Percentiles rank a stretch among this genome's conserved stretches.
Conservation (phyloP, 2,329 filamentous ascomycete genomes). For the Orbilia javanica region DNA sequence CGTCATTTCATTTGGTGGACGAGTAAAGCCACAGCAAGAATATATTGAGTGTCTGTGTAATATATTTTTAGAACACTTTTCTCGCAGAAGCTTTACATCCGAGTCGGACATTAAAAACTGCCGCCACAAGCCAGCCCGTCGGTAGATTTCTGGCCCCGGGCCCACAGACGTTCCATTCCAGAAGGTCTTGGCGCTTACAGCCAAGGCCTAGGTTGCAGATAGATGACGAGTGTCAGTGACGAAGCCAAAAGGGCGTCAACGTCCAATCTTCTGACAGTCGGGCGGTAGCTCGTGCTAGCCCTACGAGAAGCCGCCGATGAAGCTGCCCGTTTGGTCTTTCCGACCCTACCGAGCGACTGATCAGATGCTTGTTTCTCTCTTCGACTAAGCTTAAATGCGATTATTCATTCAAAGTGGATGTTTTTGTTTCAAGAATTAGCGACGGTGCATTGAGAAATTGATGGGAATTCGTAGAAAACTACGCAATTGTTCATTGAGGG, state of each 20-base stretch:
- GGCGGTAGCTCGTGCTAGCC: conserved; percentile 41
- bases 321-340: conserved; percentile 29
- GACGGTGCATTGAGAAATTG: background rate
- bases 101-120: conserved; percentile 55
- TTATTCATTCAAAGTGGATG: conserved; percentile 16
- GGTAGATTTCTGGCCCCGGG: conserved; percentile 7
- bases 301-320: conserved; percentile 27
- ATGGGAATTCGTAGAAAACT: conserved; percentile 22
- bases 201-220: conserved; percentile 57
- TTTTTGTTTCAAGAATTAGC: conserved; percentile 25
- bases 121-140: conserved; percentile 19
- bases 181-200: conserved; percentile 57
- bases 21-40: conserved; percentile 36
- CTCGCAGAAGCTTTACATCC: conserved; percentile 36
- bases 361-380: conserved; percentile 27
- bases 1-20: conserved; percentile 27
- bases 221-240: conserved; percentile 57
- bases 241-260: conserved; percentile 50
- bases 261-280: conserved; percentile 6
- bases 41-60: background rate
- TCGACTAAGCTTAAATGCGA: conserved; percentile 40
- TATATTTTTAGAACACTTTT: conserved; percentile 54
- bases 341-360: conserved; percentile 40
- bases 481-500: conserved; percentile 49
- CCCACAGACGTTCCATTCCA: conserved; percentile 39